Evolutionary conservation across 208 protist species (phyloP), one percentile per base, ranked within the genome.

Genomic region (Leishmania tarentolae): DNA sequence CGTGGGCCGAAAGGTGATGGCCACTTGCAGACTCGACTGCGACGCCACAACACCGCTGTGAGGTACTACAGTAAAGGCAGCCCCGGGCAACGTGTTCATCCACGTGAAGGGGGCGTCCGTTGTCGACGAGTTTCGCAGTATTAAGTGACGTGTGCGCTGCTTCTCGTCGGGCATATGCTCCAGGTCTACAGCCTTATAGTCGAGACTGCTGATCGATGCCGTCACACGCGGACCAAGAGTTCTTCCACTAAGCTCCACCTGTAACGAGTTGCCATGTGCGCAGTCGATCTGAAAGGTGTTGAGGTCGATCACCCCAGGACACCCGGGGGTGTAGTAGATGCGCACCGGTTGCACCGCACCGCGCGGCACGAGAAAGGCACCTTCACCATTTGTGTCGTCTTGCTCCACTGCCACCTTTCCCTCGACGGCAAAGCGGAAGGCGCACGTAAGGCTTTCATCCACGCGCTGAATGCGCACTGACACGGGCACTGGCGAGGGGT

Each of bases 161-260:
- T 87, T 85, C 70, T 40, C 73, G 52, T 78, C 19, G 1, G 79
- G 82, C 31, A 86, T 37, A 46, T 81, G 63, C 31, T 91, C 95
- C n/a, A 98, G 75, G 68, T 92, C 77, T 3, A 96, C 86, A 21
- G 96, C 91, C 50, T 92, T 94, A 81, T 94, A 98, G 87, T 98
- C 81, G 40, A 98, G n/a, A 47, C 61, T 77, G 59, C 75, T 86
- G 31, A 78, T 85, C 15, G 92, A 96, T 71, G 80, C 50, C 44
- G 78, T 85, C 63, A 98, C 87, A 53, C 61, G 76, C 1, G 95
- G 93, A 0, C 93, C 91, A 21, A 79, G 44, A 2, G 87, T 86
- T 8, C 78, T 78, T 7, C 92, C 95, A 21, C 56, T 84, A 59
- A 91, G 59, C 65, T 89, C 87, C 37, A 98, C 21, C 11, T 74